Evolutionary conservation across 2,329 filamentous ascomycete species (phyloP), one percentile per base, ranked within the genome.

Genomic region (Aureobasidium sp.): DNA sequence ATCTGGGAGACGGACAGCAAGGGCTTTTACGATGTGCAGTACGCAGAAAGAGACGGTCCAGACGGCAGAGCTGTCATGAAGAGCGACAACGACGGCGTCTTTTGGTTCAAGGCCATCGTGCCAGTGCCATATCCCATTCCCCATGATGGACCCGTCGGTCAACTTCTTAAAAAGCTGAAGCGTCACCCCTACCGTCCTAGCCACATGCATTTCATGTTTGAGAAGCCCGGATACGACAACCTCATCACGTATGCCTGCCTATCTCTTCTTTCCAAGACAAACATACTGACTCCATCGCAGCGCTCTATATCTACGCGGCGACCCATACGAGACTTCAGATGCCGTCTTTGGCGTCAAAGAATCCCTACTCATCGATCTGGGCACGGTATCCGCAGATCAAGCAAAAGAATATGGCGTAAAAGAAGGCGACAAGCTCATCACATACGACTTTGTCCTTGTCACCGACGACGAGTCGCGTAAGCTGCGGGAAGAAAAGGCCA

Each of bases 121-220:
- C 91, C 91, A 0, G 90, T 96, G 63, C 86, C 87, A 59, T 96
- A 96, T 74, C 87, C 89, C 0, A 94, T 95, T 69, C 90, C 90
- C 1, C 81, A 90, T 68, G 90, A 96, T 74, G 90, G 89, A 9
- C 91, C 91, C 0, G 90, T 96, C 0, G 91, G 90, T 0, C 84
- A 85, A 74, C 72, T 94, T 67, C 75, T 94, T 68, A 76, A 78
- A 71, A 73, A 77, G 69, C 71, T 94, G 68, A 80, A 82, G n/a
- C 78, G 90, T n/a, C 90, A 94, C 76, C 85, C 85, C 62, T 92
- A 85, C 77, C 77, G 90, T 58, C 90, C 90, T 1, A 84, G 86
- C 22, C 90, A 94, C 73, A 83, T 93, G 80, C 90, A 94, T 74
- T 94, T 94, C 69, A 94, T 95, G 89, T 91, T 96, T 76, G 84